A percentile compares a stretch with the other conserved stretches of the same genome.
Conservation (phyloP, 2,329 filamentous ascomycete genomes). For the Pyricularia sp. region DNA sequence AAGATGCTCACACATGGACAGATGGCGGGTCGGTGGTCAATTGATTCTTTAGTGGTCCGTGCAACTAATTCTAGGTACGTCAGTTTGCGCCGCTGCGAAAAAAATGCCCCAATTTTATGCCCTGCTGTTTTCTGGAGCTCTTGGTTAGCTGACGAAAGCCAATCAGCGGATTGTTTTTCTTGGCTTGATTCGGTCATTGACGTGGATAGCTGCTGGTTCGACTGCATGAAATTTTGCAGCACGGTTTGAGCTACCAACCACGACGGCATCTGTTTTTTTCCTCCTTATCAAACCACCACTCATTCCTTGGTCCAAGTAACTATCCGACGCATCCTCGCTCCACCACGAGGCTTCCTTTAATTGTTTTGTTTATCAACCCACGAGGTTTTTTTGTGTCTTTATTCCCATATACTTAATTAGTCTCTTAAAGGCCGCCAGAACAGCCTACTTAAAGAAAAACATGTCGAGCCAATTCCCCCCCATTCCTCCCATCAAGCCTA, state of each 20-base stretch:
- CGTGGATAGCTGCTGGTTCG: background rate
- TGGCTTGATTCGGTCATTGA: conserved; percentile 3
- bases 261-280: background rate
- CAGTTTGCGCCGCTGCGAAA: background rate
- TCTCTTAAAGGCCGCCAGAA: conserved; percentile 8
- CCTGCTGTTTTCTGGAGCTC: background rate
- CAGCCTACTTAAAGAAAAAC: background rate
- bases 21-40: background rate
- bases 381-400: conserved; percentile 5
- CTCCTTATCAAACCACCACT: background rate
- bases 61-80: background rate
- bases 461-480: conserved; percentile 28
- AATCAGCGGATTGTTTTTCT: background rate
- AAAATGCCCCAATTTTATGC: background rate
- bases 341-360: background rate
- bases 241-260: background rate
- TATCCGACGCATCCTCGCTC: background rate
- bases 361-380: conserved; percentile 7
- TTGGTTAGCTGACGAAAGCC: background rate
- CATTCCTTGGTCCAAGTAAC: background rate
- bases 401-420: conserved; percentile 13
- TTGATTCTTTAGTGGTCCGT: background rate
- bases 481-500: conserved; percentile 34
- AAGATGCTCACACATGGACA: background rate
- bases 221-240: background rate